Percentiles rank a stretch among this genome's conserved stretches.
phyloP scores from a whole-genome alignment of 306 rosid species.

The Ceratonia siliqua region DNA sequence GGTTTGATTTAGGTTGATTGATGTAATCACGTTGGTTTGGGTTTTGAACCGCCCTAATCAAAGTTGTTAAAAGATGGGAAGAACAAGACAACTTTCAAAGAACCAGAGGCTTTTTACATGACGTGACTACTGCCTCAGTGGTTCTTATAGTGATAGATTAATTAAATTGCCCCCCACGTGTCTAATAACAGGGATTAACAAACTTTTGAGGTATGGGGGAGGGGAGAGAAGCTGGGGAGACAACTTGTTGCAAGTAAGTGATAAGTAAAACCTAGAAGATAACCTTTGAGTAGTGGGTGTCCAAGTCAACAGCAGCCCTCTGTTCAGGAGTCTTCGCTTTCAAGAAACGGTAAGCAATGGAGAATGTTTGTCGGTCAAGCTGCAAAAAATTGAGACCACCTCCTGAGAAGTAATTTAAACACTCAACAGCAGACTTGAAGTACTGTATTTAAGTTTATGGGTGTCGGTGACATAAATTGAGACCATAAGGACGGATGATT shows the following conservation, averaged over 20 bases:
- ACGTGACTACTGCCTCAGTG: not conserved
- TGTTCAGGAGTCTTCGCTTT: constrained; percentile 93
- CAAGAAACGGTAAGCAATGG: constrained; percentile 82
- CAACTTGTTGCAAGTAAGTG: constrained; percentile 12
- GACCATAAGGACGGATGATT: not conserved
- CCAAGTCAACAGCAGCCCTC: constrained; percentile 97
- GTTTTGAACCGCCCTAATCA: too few species aligned
- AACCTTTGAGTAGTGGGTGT: constrained; percentile 93
- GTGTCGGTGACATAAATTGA: too few species aligned
- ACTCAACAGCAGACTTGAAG: not conserved
- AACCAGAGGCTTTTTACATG: constrained; percentile 5
- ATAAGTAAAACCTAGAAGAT: constrained; percentile 22
- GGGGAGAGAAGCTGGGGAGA: constrained; percentile 18
- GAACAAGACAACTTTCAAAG: not conserved
- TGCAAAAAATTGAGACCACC: constrained; percentile 39
- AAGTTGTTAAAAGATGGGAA: not conserved
- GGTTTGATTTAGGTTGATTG: too few species aligned
- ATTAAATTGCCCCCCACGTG: not conserved
- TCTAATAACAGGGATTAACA: not conserved
- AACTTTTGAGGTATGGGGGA: not conserved
- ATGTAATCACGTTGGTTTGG: too few species aligned
- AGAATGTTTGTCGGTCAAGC: constrained; percentile 66
- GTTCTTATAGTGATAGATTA: constrained; percentile 2
- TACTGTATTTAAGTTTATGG: not conserved
- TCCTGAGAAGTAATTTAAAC: not conserved